Percentiles rank a stretch among this genome's conserved stretches.
Conservation (phyloP, 2,329 filamentous ascomycete species). For the Lomentospora prolificans region DNA sequence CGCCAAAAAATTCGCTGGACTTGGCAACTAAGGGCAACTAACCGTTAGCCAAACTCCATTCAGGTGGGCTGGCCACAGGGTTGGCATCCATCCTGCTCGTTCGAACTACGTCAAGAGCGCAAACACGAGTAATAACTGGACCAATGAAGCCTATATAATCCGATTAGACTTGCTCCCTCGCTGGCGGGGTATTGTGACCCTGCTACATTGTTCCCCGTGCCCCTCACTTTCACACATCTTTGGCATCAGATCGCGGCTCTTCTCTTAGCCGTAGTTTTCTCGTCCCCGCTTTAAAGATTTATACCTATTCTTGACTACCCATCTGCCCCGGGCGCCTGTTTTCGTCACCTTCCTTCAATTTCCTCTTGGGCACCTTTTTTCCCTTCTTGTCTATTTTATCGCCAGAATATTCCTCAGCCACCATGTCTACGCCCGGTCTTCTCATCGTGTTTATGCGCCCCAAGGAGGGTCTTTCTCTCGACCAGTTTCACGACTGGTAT, state of each 20-base stretch:
- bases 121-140: too few relatives aligned
- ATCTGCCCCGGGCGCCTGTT: background rate
- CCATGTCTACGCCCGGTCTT: slow-evolving; percentile 48
- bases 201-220: background rate
- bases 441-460: slow-evolving; percentile 86
- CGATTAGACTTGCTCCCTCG: too few relatives aligned
- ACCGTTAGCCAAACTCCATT: too few relatives aligned
- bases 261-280: background rate
- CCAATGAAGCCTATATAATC: too few relatives aligned
- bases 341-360: background rate
- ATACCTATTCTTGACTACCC: background rate
- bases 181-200: too few relatives aligned
- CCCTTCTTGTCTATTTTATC: too few relatives aligned
- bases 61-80: too few relatives aligned
- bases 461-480: slow-evolving; percentile 49
- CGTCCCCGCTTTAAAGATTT: background rate
- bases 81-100: too few relatives aligned
- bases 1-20: too few relatives aligned
- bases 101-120: background rate
- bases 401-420: background rate
- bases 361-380: background rate
- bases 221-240: background rate
- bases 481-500: slow-evolving; percentile 86
- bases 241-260: background rate
- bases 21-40: too few relatives aligned